phyloP scores from a whole-genome alignment of 495 filamentous ascomycete genomes.

The Neurospora sp. region DNA sequence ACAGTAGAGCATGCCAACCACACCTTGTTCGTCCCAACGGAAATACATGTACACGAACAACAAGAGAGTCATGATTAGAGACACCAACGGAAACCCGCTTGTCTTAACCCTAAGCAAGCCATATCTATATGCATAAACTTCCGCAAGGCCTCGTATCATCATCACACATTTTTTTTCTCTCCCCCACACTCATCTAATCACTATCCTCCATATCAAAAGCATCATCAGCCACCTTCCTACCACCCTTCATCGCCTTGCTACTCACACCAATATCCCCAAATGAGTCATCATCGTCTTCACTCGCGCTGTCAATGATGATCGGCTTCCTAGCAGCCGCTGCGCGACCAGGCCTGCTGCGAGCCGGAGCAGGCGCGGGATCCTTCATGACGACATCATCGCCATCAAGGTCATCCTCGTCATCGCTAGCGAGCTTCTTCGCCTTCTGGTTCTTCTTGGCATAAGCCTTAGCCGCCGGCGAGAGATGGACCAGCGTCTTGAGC shows the following conservation, averaged over 20 bases:
- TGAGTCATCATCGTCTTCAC: constrained; percentile 34
- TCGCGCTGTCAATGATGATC: constrained; percentile 20
- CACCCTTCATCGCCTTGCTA: constrained; percentile 26
- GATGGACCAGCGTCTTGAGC: constrained; percentile 32
- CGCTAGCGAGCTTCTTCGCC: constrained; percentile 30
- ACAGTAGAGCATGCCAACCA: background rate
- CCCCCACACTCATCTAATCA: constrained; percentile 2
- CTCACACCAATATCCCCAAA: constrained; percentile 23
- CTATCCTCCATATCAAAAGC: constrained; percentile 22
- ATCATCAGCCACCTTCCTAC: constrained; percentile 9
- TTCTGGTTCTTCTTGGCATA: constrained; percentile 66
- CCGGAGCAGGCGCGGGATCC: constrained; percentile 28
- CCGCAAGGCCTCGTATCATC: background rate
- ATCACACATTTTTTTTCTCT: background rate
- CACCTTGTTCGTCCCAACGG: background rate
- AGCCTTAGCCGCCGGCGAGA: constrained; percentile 73
- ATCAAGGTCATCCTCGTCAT: constrained; percentile 36
- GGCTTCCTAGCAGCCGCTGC: constrained; percentile 34
- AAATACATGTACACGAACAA: background rate
- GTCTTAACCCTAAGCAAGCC: background rate
- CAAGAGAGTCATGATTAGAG: background rate
- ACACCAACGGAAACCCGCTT: background rate
- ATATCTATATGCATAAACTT: background rate
- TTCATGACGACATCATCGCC: constrained; percentile 26
- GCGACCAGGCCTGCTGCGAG: constrained; percentile 35